A percentile compares a stretch with the other conserved stretches of the same genome.
These are phyloP conservation scores for Tuber brumale DNA, from an alignment of 495 filamentous ascomycete genomes.

Conservation along the genomic window DNA sequence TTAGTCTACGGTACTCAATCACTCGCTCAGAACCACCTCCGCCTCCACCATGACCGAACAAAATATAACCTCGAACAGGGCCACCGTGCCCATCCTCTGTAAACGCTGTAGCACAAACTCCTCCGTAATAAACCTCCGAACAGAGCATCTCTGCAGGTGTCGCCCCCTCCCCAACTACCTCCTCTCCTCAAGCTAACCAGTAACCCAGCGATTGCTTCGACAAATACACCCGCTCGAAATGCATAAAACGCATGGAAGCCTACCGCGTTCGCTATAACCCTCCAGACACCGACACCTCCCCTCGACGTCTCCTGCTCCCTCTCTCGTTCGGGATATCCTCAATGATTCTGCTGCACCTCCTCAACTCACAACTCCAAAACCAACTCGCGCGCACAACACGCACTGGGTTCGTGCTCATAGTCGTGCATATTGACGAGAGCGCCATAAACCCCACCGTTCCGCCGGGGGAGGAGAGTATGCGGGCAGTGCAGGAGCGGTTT, in stretches of 20 bases:
- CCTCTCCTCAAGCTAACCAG: background rate
- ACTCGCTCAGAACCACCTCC: background rate
- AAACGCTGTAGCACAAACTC: slow-evolving; percentile 1
- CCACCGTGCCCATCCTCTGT: background rate
- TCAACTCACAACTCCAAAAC: slow-evolving; percentile 59
- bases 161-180: background rate
- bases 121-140: slow-evolving; percentile 1
- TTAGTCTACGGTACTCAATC: background rate
- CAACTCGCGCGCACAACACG: slow-evolving; percentile 53
- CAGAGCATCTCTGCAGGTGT: slow-evolving; percentile 1
- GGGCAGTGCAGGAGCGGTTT: slow-evolving; percentile 27
- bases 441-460: slow-evolving; percentile 38
- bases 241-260: slow-evolving; percentile 68
- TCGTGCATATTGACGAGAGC: slow-evolving; percentile 60
- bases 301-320: slow-evolving; percentile 62
- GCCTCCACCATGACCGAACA: background rate
- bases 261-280: slow-evolving; percentile 47
- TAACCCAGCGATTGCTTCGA: slow-evolving; percentile 64
- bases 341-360: slow-evolving; percentile 64
- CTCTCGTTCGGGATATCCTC: slow-evolving; percentile 81
- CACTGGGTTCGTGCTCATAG: slow-evolving; percentile 58
- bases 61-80: background rate
- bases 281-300: slow-evolving; percentile 41
- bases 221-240: slow-evolving; percentile 67
- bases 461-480: slow-evolving; percentile 29